Percentiles rank a stretch among this genome's conserved stretches.
phyloP scores from a whole-genome alignment of 306 rosid genomes.

The Lagenaria siceraria region DNA sequence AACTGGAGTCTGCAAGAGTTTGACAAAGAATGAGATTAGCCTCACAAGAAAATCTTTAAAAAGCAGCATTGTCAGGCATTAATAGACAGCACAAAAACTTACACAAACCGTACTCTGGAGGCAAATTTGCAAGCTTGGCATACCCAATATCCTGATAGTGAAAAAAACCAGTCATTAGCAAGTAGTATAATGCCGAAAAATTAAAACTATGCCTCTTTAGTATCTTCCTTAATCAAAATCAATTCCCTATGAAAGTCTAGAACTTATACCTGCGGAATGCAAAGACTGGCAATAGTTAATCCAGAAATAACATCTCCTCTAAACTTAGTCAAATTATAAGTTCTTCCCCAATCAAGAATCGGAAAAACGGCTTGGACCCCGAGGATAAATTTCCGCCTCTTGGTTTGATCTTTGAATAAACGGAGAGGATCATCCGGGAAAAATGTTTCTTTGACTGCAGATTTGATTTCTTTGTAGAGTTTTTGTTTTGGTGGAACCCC shows the following conservation, averaged over 20 bases:
- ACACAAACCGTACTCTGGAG: constrained; percentile 20
- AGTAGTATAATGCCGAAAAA: not conserved
- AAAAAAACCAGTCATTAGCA: not conserved
- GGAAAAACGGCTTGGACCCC: constrained; percentile 19
- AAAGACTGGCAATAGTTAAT: constrained; percentile 26
- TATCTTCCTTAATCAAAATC: not conserved
- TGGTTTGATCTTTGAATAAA: constrained; percentile 16
- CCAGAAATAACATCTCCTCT: constrained; percentile 23
- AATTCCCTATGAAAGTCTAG: not conserved
- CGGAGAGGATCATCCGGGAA: constrained; percentile 27
- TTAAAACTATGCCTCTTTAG: not conserved
- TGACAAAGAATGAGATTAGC: not conserved
- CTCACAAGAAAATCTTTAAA: not conserved
- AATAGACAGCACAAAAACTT: not conserved
- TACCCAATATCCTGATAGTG: constrained; percentile 24
- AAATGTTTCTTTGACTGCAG: constrained; percentile 16
- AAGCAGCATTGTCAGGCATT: not conserved
- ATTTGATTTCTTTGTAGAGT: constrained; percentile 9
- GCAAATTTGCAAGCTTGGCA: constrained; percentile 24
- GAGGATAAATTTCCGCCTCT: not conserved
- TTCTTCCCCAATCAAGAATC: constrained; percentile 16
- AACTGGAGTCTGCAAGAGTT: constrained; percentile 22
- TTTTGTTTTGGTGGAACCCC: constrained; percentile 22
- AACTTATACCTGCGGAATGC: constrained; percentile 23
- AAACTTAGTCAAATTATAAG: constrained; percentile 12